phyloP scores from a whole-genome alignment of 805 yeast genomes.

The Schwanniomyces sp. region DNA sequence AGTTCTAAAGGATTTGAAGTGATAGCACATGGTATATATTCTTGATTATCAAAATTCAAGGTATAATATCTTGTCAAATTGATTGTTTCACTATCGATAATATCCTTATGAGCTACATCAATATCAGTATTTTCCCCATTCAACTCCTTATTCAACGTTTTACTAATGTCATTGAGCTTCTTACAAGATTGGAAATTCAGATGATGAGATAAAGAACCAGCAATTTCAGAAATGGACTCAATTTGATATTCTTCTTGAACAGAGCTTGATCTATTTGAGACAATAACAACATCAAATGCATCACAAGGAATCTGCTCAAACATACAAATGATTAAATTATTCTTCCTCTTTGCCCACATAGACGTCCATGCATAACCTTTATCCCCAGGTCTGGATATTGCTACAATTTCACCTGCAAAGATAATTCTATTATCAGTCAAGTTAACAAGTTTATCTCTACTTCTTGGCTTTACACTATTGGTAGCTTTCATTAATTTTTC shows the following conservation, averaged over 20 bases:
- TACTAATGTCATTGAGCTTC: constrained; percentile 16
- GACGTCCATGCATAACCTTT: constrained; percentile 78
- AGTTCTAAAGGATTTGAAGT: constrained; percentile 57
- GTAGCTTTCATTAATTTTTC: constrained; percentile 46
- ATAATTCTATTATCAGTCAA: constrained; percentile 43
- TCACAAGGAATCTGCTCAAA: constrained; percentile 76
- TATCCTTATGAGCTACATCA: constrained; percentile 17
- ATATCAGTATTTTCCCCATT: constrained; percentile 7
- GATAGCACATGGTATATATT: constrained; percentile 71
- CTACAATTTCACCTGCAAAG: constrained; percentile 83
- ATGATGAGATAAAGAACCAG: constrained; percentile 31
- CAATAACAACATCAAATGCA: constrained; percentile 57
- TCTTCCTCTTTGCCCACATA: constrained; percentile 82
- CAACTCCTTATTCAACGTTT: constrained; percentile 16
- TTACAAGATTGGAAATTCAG: constrained; percentile 13
- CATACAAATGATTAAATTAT: constrained; percentile 72
- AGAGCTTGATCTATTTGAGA: constrained; percentile 10
- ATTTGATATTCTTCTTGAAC: constrained; percentile 15
- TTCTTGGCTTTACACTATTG: constrained; percentile 13
- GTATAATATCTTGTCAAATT: constrained; percentile 68
- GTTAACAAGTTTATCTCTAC: constrained; percentile 10
- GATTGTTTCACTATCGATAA: constrained; percentile 30
- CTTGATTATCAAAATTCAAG: constrained; percentile 39
- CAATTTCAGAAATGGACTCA: constrained; percentile 28
- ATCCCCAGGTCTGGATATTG: constrained; percentile 66